These are phyloP conservation scores for Amanita thiersii DNA, from an alignment of 768 basidiomycete species.

Conservation along the genomic window DNA sequence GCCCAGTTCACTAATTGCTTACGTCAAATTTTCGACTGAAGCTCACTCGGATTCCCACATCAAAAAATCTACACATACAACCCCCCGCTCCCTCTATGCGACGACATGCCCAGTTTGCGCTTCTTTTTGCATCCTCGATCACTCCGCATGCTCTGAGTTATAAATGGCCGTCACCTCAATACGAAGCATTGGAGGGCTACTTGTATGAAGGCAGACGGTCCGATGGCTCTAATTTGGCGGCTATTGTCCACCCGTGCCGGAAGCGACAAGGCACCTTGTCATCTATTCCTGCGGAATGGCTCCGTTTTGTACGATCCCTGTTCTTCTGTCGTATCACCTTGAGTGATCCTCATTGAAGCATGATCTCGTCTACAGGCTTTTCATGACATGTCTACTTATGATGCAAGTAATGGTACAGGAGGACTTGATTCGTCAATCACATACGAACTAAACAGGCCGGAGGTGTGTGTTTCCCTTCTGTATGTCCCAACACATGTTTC, in stretches of 20 bases:
- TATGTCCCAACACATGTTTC: neutral
- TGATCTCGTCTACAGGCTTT: slow-evolving; percentile 26
- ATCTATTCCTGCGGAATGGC: slow-evolving; percentile 31
- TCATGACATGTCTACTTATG: slow-evolving; percentile 42
- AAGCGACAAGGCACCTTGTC: slow-evolving; percentile 19
- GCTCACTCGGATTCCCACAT: too few relatives aligned
- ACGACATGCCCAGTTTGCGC: neutral
- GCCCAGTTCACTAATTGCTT: neutral
- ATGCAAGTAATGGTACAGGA: slow-evolving; percentile 35
- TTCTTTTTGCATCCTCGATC: slow-evolving; percentile 1
- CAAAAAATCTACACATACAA: too few relatives aligned
- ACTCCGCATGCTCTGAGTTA: slow-evolving; percentile 7
- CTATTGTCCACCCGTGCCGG: slow-evolving; percentile 22
- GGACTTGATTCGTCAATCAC: slow-evolving; percentile 44
- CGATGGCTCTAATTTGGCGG: slow-evolving; percentile 22
- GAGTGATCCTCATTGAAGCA: neutral
- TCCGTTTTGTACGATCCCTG: slow-evolving; percentile 24
- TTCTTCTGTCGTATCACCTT: neutral
- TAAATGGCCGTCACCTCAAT: slow-evolving; percentile 26
- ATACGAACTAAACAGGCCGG: slow-evolving; percentile 33
- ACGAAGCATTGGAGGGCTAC: slow-evolving; percentile 26
- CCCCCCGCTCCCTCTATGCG: neutral
- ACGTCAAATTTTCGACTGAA: too few relatives aligned
- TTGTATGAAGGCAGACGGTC: slow-evolving; percentile 26
- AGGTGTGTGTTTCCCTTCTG: slow-evolving; percentile 23